Conservation (phyloP, 306 rosid species). For the Gillenia trifoliata region DNA sequence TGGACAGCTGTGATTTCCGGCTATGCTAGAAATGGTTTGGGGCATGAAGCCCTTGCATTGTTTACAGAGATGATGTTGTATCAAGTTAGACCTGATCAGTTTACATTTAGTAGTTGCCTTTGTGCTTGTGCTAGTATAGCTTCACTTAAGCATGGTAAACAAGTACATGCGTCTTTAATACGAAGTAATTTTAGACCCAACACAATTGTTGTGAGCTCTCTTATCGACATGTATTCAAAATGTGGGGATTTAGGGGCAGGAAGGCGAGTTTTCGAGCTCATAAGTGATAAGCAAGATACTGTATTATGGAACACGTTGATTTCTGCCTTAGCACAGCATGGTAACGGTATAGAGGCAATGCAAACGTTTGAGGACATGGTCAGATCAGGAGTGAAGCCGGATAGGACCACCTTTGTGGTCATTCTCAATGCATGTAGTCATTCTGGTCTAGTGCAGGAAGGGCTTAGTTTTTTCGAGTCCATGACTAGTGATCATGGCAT, state of each 20-base stretch:
- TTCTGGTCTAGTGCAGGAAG: conserved; percentile 70
- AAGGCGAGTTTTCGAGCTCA: conserved; percentile 36
- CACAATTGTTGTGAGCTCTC: conserved; percentile 65
- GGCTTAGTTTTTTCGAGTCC: conserved; percentile 53
- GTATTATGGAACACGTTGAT: conserved; percentile 78
- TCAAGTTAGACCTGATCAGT: conserved; percentile 65
- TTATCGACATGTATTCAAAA: conserved; percentile 76
- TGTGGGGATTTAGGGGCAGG: conserved; percentile 63
- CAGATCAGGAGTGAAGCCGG: conserved; percentile 57
- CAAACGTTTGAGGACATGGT: conserved; percentile 48
- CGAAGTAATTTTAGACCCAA: conserved; percentile 55
- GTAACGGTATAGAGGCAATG: conserved; percentile 54
- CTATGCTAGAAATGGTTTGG: conserved; percentile 58
- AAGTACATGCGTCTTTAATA: conserved; percentile 57
- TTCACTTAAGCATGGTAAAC: conserved; percentile 63
- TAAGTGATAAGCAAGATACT: conserved; percentile 50
- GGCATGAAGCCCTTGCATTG: conserved; percentile 64
- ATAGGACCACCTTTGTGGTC: conserved; percentile 51
- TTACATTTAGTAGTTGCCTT: conserved; percentile 71
- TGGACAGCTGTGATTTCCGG: conserved; percentile 77
- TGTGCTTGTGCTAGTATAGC: conserved; percentile 65
- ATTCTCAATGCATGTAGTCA: conserved; percentile 72
- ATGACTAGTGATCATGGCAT: conserved; percentile 49
- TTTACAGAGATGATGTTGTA: conserved; percentile 51
- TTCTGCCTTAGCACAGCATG: conserved; percentile 62